Base-by-base conservation (phyloP, 1,284 basidiomycete genomes). In the Salmacisia buchloeana region DNA sequence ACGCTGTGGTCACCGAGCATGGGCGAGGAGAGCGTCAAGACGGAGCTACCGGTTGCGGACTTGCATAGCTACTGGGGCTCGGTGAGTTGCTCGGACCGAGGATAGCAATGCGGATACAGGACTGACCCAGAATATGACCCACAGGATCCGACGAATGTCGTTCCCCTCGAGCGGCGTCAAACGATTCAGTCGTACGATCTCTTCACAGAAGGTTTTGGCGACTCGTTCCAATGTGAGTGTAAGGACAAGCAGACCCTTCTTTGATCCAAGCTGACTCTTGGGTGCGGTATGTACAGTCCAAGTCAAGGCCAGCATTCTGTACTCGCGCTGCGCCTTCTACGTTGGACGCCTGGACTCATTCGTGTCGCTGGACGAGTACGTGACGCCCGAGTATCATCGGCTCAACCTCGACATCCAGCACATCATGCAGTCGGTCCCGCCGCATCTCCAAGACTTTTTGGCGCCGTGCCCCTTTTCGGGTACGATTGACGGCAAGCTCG, bases 181-280 rank as follows among this genome's bases (percentile, higher is more conserved):
- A 54, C 49, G 27, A 5, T 54, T 3, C 27, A 27, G 9, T 54
- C 49, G 6, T 54, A 54, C 27, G 49, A 54, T 31, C 27, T 54
- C 15, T 54, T 54, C 49, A 54, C 49, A 1, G 49, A 54, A 1
- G 15, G 2, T 31, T 54, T 33, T 13, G 49, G 49, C 9, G 49
- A 54, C 13, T 54, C 49, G 1, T 54, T 54, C 29, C 49, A 54
- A 54, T 54, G 49, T 54, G 29, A 54, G 49, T 54, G 36, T 38
- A 10, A 45, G 6, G 43, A 45, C 43, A 21, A 45, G 43, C 43
- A 7, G 9, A 38, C 7, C 36, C 18, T 38, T 38, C 36, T 9
- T 9, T 9, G 36, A 18, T 18, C 18, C 36, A 38, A 12, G 43
- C 43, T 52, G 46, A 3, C 46, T 1, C 10, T 38, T 2, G 1